Evolutionary conservation across 2,329 filamentous ascomycete species (phyloP).

Genomic region (Claviceps sp.): DNA sequence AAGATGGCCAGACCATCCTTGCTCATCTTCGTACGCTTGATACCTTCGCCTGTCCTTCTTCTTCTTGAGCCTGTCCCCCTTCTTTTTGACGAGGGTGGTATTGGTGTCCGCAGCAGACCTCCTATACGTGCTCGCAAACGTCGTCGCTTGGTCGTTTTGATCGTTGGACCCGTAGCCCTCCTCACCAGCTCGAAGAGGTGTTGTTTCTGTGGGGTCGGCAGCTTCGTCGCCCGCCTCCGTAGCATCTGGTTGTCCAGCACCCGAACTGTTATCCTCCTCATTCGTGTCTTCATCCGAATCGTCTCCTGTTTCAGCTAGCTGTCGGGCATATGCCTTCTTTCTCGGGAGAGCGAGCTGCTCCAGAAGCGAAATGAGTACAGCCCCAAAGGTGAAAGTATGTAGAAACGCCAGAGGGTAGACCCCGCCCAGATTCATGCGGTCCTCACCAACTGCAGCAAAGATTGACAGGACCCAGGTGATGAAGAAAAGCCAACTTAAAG

Average conservation of each 20-base stretch:
- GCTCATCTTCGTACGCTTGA: conserved; percentile 54
- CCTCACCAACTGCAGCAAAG: conserved; percentile 58
- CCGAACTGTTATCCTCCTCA: conserved; percentile 21
- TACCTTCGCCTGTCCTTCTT: conserved; percentile 11
- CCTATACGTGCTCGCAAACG: conserved; percentile 43
- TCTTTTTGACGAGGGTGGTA: conserved; percentile 7
- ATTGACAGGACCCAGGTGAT: conserved; percentile 63
- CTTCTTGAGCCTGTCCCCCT: conserved; percentile 6
- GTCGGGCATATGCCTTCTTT: conserved; percentile 55
- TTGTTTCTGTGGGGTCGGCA: conserved; percentile 35
- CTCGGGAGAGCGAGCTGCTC: conserved; percentile 67
- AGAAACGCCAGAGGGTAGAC: conserved; percentile 76
- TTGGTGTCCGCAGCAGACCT: conserved; percentile 26
- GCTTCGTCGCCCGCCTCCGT: conserved; percentile 11
- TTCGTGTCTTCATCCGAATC: conserved; percentile 22
- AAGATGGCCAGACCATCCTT: conserved; percentile 69
- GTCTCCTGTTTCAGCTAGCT: conserved; percentile 37
- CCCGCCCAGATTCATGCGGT: conserved; percentile 57
- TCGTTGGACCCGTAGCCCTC: conserved; percentile 21
- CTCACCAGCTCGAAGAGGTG: conserved; percentile 33
- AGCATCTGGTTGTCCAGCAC: conserved; percentile 5
- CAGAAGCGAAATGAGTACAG: conserved; percentile 59
- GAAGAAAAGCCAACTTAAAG: conserved; percentile 71
- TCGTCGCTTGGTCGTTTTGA: conserved; percentile 27
- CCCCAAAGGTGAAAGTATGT: conserved; percentile 60